phyloP scores from a whole-genome alignment of 495 filamentous ascomycete genomes.

The Delitschia confertaspora region DNA sequence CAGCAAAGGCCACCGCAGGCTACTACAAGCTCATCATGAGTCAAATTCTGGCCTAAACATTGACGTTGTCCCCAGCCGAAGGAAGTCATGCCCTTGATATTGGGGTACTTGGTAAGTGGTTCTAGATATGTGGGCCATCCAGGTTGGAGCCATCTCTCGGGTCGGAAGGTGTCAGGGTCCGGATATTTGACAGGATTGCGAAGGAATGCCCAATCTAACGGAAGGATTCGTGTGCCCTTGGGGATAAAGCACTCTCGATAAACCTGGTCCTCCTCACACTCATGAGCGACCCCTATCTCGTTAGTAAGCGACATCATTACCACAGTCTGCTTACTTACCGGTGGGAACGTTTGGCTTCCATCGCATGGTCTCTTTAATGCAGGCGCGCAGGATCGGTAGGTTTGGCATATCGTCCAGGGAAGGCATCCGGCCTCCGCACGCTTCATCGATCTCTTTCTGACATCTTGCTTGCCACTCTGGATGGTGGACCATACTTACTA shows the following conservation, averaged over 20 bases:
- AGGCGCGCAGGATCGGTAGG: conserved; percentile 23
- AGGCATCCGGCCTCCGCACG: conserved; percentile 24
- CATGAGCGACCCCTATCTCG: conserved; percentile 18
- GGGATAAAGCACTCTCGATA: conserved; percentile 31
- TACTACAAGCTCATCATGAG: conserved; percentile 32
- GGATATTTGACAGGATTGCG: conserved; percentile 34
- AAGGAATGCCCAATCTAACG: conserved; percentile 29
- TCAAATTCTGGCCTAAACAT: conserved; percentile 31
- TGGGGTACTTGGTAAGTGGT: conserved; percentile 29
- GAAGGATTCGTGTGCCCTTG: conserved; percentile 30
- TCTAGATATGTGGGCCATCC: conserved; percentile 29
- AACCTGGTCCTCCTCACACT: conserved; percentile 30
- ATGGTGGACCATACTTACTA: conserved; percentile 31
- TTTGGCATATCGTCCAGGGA: conserved; percentile 20
- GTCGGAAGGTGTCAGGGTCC: conserved; percentile 33
- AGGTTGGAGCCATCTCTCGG: conserved; percentile 35
- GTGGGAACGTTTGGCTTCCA: conserved; percentile 28
- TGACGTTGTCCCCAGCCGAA: conserved; percentile 34
- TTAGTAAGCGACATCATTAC: neutral
- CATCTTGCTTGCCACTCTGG: conserved; percentile 27
- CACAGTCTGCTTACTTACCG: conserved; percentile 4
- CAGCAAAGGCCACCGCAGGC: conserved; percentile 30
- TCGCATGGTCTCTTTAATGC: conserved; percentile 28
- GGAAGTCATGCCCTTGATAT: conserved; percentile 24
- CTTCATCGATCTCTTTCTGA: conserved; percentile 30